phyloP scores from a whole-genome alignment of 2,329 filamentous ascomycete genomes.

The Daldinia eschscholtzii region DNA sequence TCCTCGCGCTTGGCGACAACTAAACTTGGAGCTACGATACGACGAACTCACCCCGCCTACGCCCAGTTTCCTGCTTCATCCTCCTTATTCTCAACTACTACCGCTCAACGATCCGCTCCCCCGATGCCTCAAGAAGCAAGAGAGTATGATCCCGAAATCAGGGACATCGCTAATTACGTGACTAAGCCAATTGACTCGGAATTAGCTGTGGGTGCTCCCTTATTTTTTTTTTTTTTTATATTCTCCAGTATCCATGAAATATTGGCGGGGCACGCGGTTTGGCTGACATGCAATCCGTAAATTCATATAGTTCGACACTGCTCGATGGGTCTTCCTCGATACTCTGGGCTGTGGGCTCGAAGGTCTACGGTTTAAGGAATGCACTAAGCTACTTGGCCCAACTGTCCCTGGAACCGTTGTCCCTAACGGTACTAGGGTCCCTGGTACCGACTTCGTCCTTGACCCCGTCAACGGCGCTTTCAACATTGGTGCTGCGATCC shows the following conservation, averaged over 20 bases:
- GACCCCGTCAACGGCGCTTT: slow-evolving; percentile 97
- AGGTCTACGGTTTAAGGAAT: slow-evolving; percentile 94
- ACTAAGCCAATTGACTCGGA: slow-evolving; percentile 91
- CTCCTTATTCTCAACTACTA: slow-evolving; percentile 64
- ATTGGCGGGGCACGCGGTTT: slow-evolving; percentile 40
- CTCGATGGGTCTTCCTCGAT: slow-evolving; percentile 95
- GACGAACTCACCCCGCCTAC: slow-evolving; percentile 52
- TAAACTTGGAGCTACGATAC: slow-evolving; percentile 49
- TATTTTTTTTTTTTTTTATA: slow-evolving; percentile 45
- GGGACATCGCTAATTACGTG: slow-evolving; percentile 94
- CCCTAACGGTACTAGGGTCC: slow-evolving; percentile 91
- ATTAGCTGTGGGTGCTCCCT: slow-evolving; percentile 79
- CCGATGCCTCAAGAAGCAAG: slow-evolving; percentile 64
- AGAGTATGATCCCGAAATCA: slow-evolving; percentile 91
- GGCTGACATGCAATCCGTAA: slow-evolving; percentile 44
- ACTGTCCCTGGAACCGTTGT: slow-evolving; percentile 91
- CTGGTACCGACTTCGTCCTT: slow-evolving; percentile 92
- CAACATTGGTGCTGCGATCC: slow-evolving; percentile 99
- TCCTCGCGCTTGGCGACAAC: slow-evolving; percentile 50
- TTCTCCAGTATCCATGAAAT: slow-evolving; percentile 38
- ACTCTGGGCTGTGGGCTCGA: slow-evolving; percentile 97
- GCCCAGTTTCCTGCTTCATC: slow-evolving; percentile 52
- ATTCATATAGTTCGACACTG: slow-evolving; percentile 86
- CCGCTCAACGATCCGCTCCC: slow-evolving; percentile 62
- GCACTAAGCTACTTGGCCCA: slow-evolving; percentile 92